Evolutionary conservation across 805 yeast genomes (phyloP).

Genomic region (Torulaspora franciscae): DNA sequence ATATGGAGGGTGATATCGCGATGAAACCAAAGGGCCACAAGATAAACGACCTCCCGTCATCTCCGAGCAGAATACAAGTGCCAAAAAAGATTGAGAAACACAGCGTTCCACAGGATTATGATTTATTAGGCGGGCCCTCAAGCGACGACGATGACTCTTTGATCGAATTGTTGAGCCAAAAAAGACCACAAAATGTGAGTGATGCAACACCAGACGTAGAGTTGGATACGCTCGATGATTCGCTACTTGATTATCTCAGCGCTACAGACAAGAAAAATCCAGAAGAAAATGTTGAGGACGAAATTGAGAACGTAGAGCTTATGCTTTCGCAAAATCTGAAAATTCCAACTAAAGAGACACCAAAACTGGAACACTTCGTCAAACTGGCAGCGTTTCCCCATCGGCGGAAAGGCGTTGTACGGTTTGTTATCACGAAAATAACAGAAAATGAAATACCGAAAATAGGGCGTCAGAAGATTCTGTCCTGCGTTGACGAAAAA

Average conservation of each 20-base stretch:
- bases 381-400: conserved; percentile 42
- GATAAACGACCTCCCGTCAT: conserved; percentile 27
- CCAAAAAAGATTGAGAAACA: conserved; percentile 1
- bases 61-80: conserved; percentile 20
- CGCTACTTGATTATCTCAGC: conserved; percentile 20
- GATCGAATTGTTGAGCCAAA: conserved; percentile 28
- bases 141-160: conserved; percentile 29
- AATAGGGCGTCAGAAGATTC: conserved; percentile 44
- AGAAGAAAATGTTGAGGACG: conserved; percentile 1
- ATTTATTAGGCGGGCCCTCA: conserved; percentile 4
- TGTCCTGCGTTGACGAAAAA: conserved; percentile 46
- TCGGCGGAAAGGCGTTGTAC: conserved; percentile 40
- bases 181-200: conserved; percentile 9
- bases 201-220: background rate
- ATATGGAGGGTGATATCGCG: conserved; percentile 23
- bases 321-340: conserved; percentile 15
- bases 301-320: conserved; percentile 8
- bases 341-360: background rate
- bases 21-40: conserved; percentile 9
- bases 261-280: background rate
- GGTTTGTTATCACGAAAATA: conserved; percentile 27
- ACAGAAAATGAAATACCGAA: conserved; percentile 20
- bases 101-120: background rate
- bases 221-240: conserved; percentile 19
- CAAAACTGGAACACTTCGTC: conserved; percentile 8